These are phyloP conservation scores for Turritis glabra DNA, from an alignment of 345 rosid genomes.

Conservation along the genomic window DNA sequence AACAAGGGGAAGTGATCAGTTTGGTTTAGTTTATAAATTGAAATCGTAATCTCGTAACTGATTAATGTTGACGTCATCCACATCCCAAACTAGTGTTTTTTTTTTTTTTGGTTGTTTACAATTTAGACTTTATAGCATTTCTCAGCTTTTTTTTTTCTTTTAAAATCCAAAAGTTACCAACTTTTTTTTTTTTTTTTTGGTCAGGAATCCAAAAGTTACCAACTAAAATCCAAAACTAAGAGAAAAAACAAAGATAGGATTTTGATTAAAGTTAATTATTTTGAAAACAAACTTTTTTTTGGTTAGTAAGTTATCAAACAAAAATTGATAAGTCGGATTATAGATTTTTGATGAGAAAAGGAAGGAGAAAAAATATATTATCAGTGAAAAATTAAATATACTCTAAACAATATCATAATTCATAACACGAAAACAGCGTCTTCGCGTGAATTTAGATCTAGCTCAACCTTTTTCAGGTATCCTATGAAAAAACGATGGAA, in stretches of 20 bases:
- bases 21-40: neutral
- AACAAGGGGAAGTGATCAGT: conserved; percentile 26
- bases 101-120: no score
- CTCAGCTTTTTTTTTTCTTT: no score
- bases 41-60: conserved; percentile 22
- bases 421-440: no score
- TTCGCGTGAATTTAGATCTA: conserved; percentile 14
- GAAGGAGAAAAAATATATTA: neutral
- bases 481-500: conserved; percentile 27
- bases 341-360: neutral
- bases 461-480: conserved; percentile 28
- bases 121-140: no score
- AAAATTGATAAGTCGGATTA: neutral
- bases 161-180: neutral
- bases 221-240: neutral
- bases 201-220: neutral
- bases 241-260: no score
- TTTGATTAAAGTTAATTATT: no score
- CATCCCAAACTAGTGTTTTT: neutral
- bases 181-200: neutral
- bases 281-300: no score
- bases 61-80: conserved; percentile 31
- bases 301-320: no score
- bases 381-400: neutral
- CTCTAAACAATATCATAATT: neutral